Conservation (phyloP, 768 basidiomycete species). For the Auricularia auricula-judae region DNA sequence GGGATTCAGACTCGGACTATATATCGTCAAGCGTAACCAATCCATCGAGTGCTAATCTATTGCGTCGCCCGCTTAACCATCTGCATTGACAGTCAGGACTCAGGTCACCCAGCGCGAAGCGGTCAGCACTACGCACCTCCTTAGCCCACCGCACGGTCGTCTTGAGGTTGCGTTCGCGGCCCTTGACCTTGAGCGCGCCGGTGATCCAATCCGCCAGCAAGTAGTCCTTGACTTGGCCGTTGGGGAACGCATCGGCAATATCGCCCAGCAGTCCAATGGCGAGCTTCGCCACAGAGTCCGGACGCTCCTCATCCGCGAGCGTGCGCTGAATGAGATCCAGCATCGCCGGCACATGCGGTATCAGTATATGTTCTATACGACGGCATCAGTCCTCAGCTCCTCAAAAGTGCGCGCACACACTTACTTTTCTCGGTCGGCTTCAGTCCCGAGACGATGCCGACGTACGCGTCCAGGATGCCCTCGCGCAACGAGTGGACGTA, state of each 20-base stretch:
- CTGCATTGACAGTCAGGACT: conserved; percentile 24
- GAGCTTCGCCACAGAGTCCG: conserved; percentile 64
- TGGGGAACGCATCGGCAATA: conserved; percentile 77
- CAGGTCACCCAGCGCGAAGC: not conserved
- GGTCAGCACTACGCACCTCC: conserved; percentile 41
- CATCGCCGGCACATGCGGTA: conserved; percentile 61
- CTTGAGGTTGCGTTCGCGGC: conserved; percentile 66
- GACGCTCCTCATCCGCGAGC: conserved; percentile 69
- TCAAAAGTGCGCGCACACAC: conserved; percentile 9
- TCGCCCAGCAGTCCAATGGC: conserved; percentile 87
- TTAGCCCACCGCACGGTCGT: conserved; percentile 89
- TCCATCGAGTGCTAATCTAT: conserved; percentile 27
- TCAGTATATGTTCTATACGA: conserved; percentile 36
- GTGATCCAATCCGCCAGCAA: conserved; percentile 75
- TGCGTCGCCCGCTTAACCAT: conserved; percentile 73
- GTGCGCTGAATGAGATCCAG: conserved; percentile 75
- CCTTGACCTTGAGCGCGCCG: conserved; percentile 58
- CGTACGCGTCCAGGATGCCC: conserved; percentile 94
- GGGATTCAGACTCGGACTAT: conserved; percentile 1
- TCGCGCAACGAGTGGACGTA: conserved; percentile 86
- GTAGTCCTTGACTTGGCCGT: conserved; percentile 68
- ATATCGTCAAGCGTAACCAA: not conserved
- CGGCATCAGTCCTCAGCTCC: conserved; percentile 1
- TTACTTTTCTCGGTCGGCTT: conserved; percentile 74
- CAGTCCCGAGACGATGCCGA: conserved; percentile 83